Percentiles rank a stretch among this genome's conserved stretches.
phyloP scores from a whole-genome alignment of 495 filamentous ascomycete genomes.

The Neurospora intermedia region DNA sequence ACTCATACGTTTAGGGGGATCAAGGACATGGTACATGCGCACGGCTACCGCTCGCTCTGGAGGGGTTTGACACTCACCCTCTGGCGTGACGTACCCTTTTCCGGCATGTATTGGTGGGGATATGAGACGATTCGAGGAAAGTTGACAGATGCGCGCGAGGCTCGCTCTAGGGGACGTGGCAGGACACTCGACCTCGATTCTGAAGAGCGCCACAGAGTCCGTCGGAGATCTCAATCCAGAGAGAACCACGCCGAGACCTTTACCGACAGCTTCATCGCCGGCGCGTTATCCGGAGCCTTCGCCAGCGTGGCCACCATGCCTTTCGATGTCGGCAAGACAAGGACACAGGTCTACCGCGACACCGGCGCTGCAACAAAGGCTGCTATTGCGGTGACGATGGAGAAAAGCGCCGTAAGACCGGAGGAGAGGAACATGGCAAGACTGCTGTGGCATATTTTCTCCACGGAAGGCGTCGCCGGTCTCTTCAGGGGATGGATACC shows the following conservation, averaged over 20 bases:
- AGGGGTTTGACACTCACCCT: constrained; percentile 84
- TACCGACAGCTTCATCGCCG: constrained; percentile 78
- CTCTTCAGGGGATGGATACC: constrained; percentile 87
- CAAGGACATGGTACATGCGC: constrained; percentile 60
- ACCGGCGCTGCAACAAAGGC: constrained; percentile 15
- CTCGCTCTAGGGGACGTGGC: constrained; percentile 28
- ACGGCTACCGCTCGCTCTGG: constrained; percentile 81
- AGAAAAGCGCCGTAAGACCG: constrained; percentile 34
- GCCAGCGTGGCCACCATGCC: constrained; percentile 89
- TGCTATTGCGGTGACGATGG: constrained; percentile 3
- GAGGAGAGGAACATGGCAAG: constrained; percentile 65
- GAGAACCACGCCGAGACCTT: constrained; percentile 62
- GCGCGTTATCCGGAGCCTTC: constrained; percentile 68
- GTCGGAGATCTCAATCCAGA: constrained; percentile 36
- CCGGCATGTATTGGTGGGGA: constrained; percentile 94
- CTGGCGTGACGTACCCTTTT: constrained; percentile 96
- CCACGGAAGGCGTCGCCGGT: constrained; percentile 66
- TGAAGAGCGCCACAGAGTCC: constrained; percentile 21
- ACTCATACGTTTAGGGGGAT: constrained; percentile 64
- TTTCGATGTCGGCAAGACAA: constrained; percentile 95
- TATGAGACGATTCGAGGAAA: constrained; percentile 70
- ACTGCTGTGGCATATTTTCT: constrained; percentile 80
- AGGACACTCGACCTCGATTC: constrained; percentile 18
- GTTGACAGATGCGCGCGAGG: constrained; percentile 52
- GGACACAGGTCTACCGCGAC: constrained; percentile 70